phyloP scores from a whole-genome alignment of 2,329 filamentous ascomycete genomes.

The Trichoderma sp. region DNA sequence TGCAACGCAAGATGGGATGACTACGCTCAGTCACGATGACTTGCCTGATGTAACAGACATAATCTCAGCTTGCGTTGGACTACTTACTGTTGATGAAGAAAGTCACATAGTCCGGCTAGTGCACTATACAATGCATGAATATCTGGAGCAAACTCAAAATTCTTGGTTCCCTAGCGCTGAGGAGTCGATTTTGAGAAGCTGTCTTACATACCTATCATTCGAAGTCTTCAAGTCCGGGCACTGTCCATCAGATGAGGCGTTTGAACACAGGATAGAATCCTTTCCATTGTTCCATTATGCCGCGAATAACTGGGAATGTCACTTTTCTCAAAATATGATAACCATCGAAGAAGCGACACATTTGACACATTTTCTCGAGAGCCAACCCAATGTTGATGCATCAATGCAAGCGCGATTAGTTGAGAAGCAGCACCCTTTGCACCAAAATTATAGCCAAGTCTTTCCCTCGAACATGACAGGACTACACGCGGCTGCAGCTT shows the following conservation, averaged over 20 bases:
- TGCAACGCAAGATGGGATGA: neutral
- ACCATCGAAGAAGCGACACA: accelerated
- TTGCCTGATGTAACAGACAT: neutral
- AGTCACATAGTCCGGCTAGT: neutral
- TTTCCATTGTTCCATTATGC: neutral
- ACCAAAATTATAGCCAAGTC: neutral
- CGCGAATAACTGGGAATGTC: neutral
- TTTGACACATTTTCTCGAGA: neutral
- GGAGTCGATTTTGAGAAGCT: neutral
- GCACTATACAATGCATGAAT: neutral
- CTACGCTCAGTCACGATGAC: neutral
- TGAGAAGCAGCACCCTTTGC: neutral
- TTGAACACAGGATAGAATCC: neutral
- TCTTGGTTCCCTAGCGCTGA: neutral
- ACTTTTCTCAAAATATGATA: neutral
- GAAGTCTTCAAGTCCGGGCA: neutral
- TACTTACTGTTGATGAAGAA: neutral
- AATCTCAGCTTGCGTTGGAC: neutral
- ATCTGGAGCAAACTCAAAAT: neutral
- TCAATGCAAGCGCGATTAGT: neutral
- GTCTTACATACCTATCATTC: neutral
- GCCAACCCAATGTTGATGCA: neutral
- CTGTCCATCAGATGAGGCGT: neutral
- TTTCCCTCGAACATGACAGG: neutral
- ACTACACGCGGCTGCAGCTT: neutral